Evolutionary conservation across 129 eudicot genomes (phyloP), one percentile per base, ranked within the genome.

Genomic region (Lactuca sativa): DNA sequence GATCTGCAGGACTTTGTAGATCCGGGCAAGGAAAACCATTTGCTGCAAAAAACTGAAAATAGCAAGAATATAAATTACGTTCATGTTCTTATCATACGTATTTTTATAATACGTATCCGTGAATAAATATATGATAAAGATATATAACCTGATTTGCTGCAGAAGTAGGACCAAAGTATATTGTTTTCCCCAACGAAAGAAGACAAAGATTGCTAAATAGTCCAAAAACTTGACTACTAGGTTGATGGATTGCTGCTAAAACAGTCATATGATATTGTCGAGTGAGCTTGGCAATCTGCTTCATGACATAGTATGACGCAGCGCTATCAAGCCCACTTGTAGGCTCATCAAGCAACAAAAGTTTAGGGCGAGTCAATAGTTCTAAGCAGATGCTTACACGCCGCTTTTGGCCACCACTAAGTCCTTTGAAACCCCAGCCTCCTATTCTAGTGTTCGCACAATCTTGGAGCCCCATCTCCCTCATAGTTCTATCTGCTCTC

Each of bases 251-350:
- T 72, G 93, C 86, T 32, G 88, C 85, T 55, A 86, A 37, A 72
- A 86, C 86, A 0, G 96, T 89, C 89, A 78, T 82, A 61, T 70
- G 72, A 15, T 82, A 77, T 69, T 81, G 74, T 7, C 52, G 67
- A 5, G 89, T 86, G 12, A 86, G 84, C 57, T 86, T 74, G 7
- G 70, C 83, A 40, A 89, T 89, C 64, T 70, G 80, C 56, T 75
- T 79, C 90, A 86, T 86, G 62, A 89, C 86, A 73, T 86, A 64
- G 64, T 83, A 89, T 2, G 96, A 83, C 6, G 95, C 80, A 16
- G 95, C 96, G 13, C 96, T 89, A 32, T 89, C 96, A 4, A 89
- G 93, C 14, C 96, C 96, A 52, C 96, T 89, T 7, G 96, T 90
- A 8, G 96, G 95, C 74, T 90, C 96, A 31, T 90, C 96, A 6